Conservation (phyloP, 768 basidiomycete species). For the Lentinula sp. region DNA sequence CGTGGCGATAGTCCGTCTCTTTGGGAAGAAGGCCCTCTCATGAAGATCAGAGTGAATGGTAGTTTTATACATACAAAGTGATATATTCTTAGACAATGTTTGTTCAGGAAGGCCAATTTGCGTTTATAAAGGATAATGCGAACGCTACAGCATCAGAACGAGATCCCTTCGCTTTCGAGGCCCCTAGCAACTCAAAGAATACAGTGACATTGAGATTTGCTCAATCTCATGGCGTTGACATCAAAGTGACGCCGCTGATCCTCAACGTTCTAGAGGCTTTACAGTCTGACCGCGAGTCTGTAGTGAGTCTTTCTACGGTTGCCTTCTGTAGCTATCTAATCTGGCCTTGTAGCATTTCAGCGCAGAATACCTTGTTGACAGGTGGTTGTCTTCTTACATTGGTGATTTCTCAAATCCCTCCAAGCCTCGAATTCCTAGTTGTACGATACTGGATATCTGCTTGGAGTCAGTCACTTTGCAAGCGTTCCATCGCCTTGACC, state of each 20-base stretch:
- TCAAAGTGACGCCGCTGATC: slow-evolving; percentile 53
- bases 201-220: slow-evolving; percentile 36
- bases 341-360: background rate
- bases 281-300: slow-evolving; percentile 35
- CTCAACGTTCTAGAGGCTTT: slow-evolving; percentile 36
- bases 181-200: slow-evolving; percentile 2
- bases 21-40: slow-evolving; percentile 46
- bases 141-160: background rate
- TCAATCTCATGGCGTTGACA: slow-evolving; percentile 26
- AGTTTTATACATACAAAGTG: background rate
- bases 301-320: background rate
- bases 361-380: background rate
- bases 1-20: slow-evolving; percentile 25
- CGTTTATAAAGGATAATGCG: background rate
- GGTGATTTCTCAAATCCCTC: background rate
- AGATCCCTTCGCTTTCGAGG: background rate
- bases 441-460: background rate
- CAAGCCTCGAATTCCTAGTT: background rate
- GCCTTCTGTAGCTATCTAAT: background rate
- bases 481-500: background rate
- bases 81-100: background rate
- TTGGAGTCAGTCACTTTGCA: background rate
- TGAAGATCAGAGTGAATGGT: slow-evolving; percentile 30
- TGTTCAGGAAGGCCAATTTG: background rate
- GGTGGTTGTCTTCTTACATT: slow-evolving; percentile 1